Evolutionary conservation across 2,329 filamentous ascomycete genomes (phyloP).

Genomic region (Fusarium papillatum): DNA sequence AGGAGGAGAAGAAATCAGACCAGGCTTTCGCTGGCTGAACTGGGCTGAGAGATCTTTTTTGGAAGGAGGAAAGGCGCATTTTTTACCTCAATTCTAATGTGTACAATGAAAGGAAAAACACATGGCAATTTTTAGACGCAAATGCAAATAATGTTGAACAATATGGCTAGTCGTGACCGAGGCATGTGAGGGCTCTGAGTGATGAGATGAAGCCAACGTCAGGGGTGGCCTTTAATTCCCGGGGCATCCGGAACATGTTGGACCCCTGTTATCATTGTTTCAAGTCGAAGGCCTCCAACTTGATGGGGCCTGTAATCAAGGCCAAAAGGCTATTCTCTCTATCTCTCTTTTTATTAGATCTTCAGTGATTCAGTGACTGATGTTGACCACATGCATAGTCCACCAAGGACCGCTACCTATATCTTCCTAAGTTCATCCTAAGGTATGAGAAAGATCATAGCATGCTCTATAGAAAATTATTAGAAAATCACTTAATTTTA

Average conservation of each 20-base stretch:
- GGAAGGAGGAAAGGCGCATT: slow-evolving; percentile 29
- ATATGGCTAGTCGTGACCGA: background rate
- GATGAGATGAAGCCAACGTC: background rate
- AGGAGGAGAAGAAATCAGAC: slow-evolving; percentile 27
- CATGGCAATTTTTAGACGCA: slow-evolving; percentile 42
- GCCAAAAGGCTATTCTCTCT: no score
- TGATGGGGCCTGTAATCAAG: no score
- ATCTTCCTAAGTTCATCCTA: background rate
- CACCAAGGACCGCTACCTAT: background rate
- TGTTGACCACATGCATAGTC: background rate
- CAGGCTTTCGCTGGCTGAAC: slow-evolving; percentile 39
- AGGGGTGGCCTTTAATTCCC: background rate
- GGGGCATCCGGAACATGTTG: background rate
- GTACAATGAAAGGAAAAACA: slow-evolving; percentile 45
- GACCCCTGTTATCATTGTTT: background rate
- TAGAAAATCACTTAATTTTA: background rate
- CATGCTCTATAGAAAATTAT: background rate
- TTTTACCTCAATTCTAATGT: slow-evolving; percentile 43
- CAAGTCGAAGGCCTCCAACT: background rate
- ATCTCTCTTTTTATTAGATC: no score
- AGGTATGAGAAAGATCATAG: background rate
- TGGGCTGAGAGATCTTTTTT: slow-evolving; percentile 31
- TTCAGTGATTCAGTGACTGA: background rate
- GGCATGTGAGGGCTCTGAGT: background rate
- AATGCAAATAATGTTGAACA: slow-evolving; percentile 36